Percentiles rank a stretch among this genome's conserved stretches.
Evolutionary conservation across 2,329 filamentous ascomycete species (phyloP).

Genomic region (Berkeleyomyces basicola): DNA sequence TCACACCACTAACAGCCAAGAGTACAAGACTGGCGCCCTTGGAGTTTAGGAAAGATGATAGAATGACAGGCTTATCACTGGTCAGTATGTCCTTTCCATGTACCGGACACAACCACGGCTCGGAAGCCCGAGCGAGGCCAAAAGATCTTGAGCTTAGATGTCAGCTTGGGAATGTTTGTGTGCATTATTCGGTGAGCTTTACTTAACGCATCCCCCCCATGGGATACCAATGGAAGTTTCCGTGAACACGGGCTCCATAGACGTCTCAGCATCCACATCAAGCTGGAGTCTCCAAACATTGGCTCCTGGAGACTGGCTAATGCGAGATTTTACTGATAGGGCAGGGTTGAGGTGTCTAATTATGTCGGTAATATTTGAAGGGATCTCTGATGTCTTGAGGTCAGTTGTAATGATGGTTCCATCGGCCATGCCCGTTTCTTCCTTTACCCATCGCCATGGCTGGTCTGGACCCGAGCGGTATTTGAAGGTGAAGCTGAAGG

Average conservation of each 20-base stretch:
- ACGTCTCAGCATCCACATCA: constrained; percentile 37
- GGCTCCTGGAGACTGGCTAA: constrained; percentile 51
- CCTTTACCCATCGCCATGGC: constrained; percentile 55
- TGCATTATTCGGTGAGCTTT: constrained; percentile 16
- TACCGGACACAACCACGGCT: constrained; percentile 75
- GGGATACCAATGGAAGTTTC: constrained; percentile 46
- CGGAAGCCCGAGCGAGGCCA: constrained; percentile 61
- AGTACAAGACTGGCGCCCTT: constrained; percentile 62
- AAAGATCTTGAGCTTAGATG: constrained; percentile 45
- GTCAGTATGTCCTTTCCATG: constrained; percentile 54
- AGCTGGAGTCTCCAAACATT: constrained; percentile 53
- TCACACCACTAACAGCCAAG: constrained; percentile 58
- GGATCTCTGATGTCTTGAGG: constrained; percentile 18
- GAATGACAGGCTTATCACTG: constrained; percentile 59
- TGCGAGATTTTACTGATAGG: constrained; percentile 35
- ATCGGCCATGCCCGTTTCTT: constrained; percentile 45
- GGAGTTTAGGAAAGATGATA: constrained; percentile 59
- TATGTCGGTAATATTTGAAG: constrained; percentile 33
- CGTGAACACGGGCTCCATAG: constrained; percentile 39
- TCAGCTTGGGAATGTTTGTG: not conserved
- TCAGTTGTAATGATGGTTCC: constrained; percentile 40
- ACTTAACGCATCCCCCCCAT: constrained; percentile 38
- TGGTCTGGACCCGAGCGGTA: constrained; percentile 37
- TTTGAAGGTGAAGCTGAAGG: constrained; percentile 46
- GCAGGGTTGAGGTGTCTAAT: constrained; percentile 40